Conservation (phyloP, 83 land plant genomes). For the Picea abies region DNA sequence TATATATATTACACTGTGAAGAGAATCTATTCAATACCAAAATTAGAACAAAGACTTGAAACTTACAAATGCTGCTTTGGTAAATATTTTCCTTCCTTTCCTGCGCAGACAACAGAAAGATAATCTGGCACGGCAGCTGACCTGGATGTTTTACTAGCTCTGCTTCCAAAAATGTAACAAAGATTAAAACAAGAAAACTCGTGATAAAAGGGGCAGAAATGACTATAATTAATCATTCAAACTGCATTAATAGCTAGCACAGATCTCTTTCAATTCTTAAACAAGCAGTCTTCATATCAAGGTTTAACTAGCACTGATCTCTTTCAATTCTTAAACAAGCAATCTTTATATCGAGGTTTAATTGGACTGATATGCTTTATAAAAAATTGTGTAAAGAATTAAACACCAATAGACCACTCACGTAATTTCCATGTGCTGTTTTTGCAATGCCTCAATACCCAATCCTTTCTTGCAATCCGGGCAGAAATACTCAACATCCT, state of each 20-base stretch:
- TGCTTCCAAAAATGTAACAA: constrained; percentile 15
- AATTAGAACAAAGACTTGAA: too few species aligned
- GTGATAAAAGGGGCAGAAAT: background rate
- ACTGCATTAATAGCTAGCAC: background rate
- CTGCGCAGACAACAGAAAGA: constrained; percentile 61
- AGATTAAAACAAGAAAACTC: constrained; percentile 20
- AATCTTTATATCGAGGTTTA: background rate
- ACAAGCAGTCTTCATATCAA: background rate
- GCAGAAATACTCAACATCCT: constrained; percentile 65
- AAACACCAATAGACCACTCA: constrained; percentile 17
- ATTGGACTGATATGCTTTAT: constrained; percentile 1
- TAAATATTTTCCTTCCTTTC: constrained; percentile 69
- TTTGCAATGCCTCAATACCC: constrained; percentile 48
- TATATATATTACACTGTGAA: too few species aligned
- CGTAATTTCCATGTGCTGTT: constrained; percentile 30
- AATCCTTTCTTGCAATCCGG: constrained; percentile 76
- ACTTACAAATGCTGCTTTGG: constrained; percentile 57
- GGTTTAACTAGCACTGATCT: background rate
- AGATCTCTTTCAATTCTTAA: background rate
- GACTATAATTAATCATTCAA: background rate
- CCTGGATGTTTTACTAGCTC: background rate
- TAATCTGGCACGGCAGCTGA: constrained; percentile 34
- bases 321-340: background rate
- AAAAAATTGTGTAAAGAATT: background rate
- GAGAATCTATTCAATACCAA: too few species aligned